Percentiles rank a stretch among this genome's conserved stretches.
Conservation (phyloP, 441 rosid genomes). For the Rhodomyrtus psidioides region DNA sequence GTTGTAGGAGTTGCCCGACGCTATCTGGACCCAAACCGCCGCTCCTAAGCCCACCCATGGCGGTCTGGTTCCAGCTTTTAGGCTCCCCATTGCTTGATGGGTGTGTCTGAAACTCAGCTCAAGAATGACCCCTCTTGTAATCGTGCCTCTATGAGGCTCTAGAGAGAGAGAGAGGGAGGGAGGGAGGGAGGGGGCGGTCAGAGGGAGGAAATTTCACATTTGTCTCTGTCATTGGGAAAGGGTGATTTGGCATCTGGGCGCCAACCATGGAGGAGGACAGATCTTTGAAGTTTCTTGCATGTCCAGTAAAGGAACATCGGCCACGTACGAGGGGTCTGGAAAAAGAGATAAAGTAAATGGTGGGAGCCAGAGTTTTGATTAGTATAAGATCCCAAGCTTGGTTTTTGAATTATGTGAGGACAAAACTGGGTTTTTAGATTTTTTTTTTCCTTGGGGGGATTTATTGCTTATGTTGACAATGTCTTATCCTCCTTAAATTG, state of each 20-base stretch:
- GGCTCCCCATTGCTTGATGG: not conserved
- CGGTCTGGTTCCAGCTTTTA: not conserved
- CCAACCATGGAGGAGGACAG: not conserved
- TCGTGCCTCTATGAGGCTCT: not conserved
- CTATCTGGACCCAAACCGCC: not conserved
- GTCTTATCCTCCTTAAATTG: not conserved
- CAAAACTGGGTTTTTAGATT: not conserved
- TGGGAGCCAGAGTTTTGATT: not conserved
- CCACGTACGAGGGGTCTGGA: not conserved
- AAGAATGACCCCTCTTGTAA: not conserved
- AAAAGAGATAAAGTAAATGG: not conserved
- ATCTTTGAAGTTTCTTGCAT: not conserved
- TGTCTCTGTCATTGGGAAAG: not conserved
- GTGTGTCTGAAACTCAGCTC: not conserved
- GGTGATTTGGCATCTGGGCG: not conserved
- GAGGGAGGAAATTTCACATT: not conserved
- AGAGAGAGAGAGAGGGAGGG: no score
- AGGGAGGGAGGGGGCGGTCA: not conserved
- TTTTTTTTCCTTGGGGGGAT: not conserved
- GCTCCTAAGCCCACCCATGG: constrained; percentile 5
- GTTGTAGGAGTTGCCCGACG: not conserved
- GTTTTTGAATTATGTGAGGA: not conserved
- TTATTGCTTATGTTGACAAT: not conserved
- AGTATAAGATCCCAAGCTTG: not conserved
- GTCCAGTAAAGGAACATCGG: not conserved